Conservation (phyloP, 805 yeast species). For the Grigorovia transvaalensis region DNA sequence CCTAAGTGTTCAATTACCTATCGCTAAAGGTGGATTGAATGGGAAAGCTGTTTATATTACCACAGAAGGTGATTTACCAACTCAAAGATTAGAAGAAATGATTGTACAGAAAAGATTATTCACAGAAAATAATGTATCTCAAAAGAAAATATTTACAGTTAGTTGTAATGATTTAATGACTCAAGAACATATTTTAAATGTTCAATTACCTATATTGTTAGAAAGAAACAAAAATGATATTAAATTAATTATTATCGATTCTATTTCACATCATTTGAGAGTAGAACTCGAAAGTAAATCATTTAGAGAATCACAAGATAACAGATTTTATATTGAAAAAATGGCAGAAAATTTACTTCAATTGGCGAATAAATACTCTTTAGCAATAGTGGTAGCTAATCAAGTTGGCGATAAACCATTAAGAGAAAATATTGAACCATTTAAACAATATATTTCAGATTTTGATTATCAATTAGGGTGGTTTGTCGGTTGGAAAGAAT, state of each 20-base stretch:
- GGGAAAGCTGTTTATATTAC: constrained; percentile 57
- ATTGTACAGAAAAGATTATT: constrained; percentile 26
- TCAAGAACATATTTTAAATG: constrained; percentile 61
- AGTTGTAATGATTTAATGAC: constrained; percentile 59
- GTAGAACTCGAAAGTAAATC: constrained; percentile 41
- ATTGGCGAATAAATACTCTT: constrained; percentile 36
- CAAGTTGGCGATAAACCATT: constrained; percentile 59
- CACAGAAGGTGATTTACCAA: constrained; percentile 67
- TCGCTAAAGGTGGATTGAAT: constrained; percentile 38
- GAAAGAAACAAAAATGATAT: constrained; percentile 30
- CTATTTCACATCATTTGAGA: constrained; percentile 73
- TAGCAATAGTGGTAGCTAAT: constrained; percentile 64
- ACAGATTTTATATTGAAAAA: constrained; percentile 34
- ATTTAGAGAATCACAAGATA: constrained; percentile 30
- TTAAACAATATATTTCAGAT: constrained; percentile 20
- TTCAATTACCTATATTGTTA: constrained; percentile 56
- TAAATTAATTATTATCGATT: constrained; percentile 62
- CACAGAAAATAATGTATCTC: constrained; percentile 28
- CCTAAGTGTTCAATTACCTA: constrained; percentile 44
- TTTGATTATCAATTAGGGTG: constrained; percentile 62
- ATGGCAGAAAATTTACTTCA: constrained; percentile 39
- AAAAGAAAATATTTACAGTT: constrained; percentile 37
- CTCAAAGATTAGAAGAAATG: constrained; percentile 49
- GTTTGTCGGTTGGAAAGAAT: constrained; percentile 64
- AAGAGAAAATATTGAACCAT: constrained; percentile 8